Evolutionary conservation across 108 stramenopile species (phyloP), one percentile per base, ranked within the genome.

Genomic region (Cyclostephanos tholiformis): DNA sequence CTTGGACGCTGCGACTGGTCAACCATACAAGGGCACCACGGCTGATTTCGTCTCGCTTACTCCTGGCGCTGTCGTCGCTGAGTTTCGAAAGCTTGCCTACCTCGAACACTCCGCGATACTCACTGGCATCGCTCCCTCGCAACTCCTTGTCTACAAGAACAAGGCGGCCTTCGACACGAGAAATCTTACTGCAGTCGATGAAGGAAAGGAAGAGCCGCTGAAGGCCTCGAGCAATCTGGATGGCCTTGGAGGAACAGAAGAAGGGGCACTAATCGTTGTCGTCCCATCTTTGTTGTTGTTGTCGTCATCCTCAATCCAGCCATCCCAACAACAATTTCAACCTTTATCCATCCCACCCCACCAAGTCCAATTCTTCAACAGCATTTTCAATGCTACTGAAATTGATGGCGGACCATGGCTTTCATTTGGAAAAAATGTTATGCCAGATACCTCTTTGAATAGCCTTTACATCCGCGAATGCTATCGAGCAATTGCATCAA

Each of bases 231-330:
- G 5, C 66, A 30, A 19, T 67, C 29, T 50, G 51, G 63, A 48
- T 64, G 63, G 63, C 30, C 43, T 38, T 44, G 63, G 63, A 38
- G 63, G 16, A 38, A 48, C 43, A 38, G 63, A 64, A 38, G 63
- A 64, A 38, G 63, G 10, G 4, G 63, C 35, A 4, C 43, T 46
- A 36, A 44, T 64, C 25, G 63, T 46, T 10, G 63, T 44, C 43
- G 25, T 64, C 43, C 63, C 63, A 41, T 63, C 62, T 22, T 41
- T 22, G 27, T 23, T 41, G 25, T 29, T 63, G 53, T 25, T 55
- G 53, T 25, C 53, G 27, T 12, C 55, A 1, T 10, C 41, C 1
- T 41, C 41, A 41, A 10, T 41, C 9, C 41, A 41, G 41, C 41
- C 41, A 41, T 41, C 41, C 36, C 36, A 36, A 10, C 41, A 9